Evolutionary conservation across 495 filamentous ascomycete genomes (phyloP).

Genomic region (Antarctomyces pellizariae): DNA sequence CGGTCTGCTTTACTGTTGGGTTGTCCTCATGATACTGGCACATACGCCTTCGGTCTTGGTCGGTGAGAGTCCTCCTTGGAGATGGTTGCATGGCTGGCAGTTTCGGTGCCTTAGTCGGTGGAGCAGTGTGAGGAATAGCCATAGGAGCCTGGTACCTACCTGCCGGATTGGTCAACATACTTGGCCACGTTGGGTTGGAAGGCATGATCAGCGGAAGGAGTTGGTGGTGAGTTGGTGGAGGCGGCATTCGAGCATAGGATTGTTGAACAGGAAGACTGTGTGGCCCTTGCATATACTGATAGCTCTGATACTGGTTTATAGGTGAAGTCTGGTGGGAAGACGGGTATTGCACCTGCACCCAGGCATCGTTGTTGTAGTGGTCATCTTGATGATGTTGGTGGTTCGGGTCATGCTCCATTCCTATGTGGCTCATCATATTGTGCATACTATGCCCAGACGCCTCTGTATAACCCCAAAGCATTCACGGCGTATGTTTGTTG

Average conservation of each 20-base stretch:
- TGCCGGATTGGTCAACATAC: constrained; percentile 37
- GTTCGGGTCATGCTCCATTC: too few species aligned
- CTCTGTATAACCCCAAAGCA: background rate
- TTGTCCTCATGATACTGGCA: constrained; percentile 90
- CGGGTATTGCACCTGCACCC: constrained; percentile 11
- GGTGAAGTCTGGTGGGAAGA: constrained; percentile 14
- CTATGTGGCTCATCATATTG: constrained; percentile 12
- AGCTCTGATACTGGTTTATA: constrained; percentile 11
- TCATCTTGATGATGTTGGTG: constrained; percentile 10
- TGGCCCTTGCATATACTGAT: constrained; percentile 10
- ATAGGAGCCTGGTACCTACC: constrained; percentile 28
- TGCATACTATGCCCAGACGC: constrained; percentile 8
- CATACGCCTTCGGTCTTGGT: constrained; percentile 79
- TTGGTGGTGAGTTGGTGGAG: constrained; percentile 12
- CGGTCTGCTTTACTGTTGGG: constrained; percentile 87
- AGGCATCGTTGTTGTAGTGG: constrained; percentile 10
- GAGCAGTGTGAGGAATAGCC: too few species aligned
- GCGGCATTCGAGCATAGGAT: constrained; percentile 8
- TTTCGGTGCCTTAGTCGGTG: constrained; percentile 25
- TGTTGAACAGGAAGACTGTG: constrained; percentile 8
- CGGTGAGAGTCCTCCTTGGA: constrained; percentile 66
- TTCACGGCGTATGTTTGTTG: too few species aligned
- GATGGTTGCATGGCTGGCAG: constrained; percentile 21
- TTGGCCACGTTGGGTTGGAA: constrained; percentile 43
- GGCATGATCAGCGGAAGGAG: constrained; percentile 39